Evolutionary conservation across 768 basidiomycete species (phyloP), one percentile per base, ranked within the genome.

Genomic region (Trametes sanguinea): DNA sequence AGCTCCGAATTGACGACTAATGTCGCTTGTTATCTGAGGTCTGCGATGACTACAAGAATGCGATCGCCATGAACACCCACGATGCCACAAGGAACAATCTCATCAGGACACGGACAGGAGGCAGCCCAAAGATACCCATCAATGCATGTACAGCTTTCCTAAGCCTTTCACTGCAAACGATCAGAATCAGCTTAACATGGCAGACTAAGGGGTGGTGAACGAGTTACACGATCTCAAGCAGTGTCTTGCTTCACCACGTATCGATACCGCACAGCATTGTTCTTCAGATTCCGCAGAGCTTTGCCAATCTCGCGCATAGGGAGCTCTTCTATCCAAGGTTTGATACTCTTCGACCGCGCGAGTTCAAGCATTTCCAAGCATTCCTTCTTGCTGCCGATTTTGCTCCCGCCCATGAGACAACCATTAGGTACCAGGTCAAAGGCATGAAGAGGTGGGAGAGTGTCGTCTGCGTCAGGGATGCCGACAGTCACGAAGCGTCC

Each of bases 401-500:
- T 75, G 43, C 70, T 71, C 30, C 71, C 73, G 30, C 73, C 60
- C 11, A 71, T 4, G 13, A 64, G 22, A 33, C 63, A 65, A 1
- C 61, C 72, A 54, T 68, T 72, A 5, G 55, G 61, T n/a, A 70
- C 70, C 59, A 77, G 71, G 40, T 76, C 69, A 62, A 77, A 76
- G 9, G 68, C 60, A 45, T 68, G 66, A 3, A 71, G 29, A 6
- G 51, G 30, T n/a, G 62, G 60, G 4, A 69, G 53, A 2, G 81
- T 79, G 14, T 83, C 71, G 32, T 76, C 73, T 11, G 79, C 76
- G 53, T 85, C 82, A 8, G 84, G 85, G 39, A 85, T 68, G 47
- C 83, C 83, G 48, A 87, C 86, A 68, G 80, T 80, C 60, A 87
- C 77, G 66, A 86, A 76, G n/a, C 77, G 75, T 6, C 84, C 83